These are phyloP conservation scores for Fusarium chuoi DNA, from an alignment of 2,329 filamentous ascomycete genomes.

Conservation along the genomic window DNA sequence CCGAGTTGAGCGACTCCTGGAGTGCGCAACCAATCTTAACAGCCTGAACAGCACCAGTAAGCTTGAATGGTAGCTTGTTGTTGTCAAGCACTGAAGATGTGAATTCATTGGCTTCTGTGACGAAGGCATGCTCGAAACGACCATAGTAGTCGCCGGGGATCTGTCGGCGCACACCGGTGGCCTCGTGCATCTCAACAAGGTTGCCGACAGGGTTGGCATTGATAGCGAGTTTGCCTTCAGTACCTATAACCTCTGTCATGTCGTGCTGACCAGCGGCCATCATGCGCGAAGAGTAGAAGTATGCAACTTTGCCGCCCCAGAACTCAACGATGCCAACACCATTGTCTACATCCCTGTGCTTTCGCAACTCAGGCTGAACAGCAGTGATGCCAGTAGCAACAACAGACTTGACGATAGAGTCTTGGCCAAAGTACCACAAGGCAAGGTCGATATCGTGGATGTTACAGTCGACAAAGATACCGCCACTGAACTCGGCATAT, in stretches of 20 bases:
- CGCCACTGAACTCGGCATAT: slow-evolving; percentile 72
- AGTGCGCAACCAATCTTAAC: slow-evolving; percentile 70
- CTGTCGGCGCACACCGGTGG: slow-evolving; percentile 63
- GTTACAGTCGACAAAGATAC: slow-evolving; percentile 77
- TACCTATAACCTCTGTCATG: slow-evolving; percentile 74
- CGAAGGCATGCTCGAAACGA: slow-evolving; percentile 71
- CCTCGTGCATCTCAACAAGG: slow-evolving; percentile 66
- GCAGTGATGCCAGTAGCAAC: slow-evolving; percentile 47
- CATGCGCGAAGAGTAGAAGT: slow-evolving; percentile 74
- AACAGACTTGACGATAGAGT: slow-evolving; percentile 47
- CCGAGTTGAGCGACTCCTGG: slow-evolving; percentile 66
- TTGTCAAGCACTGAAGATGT: slow-evolving; percentile 68
- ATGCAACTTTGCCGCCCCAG: slow-evolving; percentile 70
- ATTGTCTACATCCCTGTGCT: slow-evolving; percentile 49
- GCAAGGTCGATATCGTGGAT: slow-evolving; percentile 71
- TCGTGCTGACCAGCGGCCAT: slow-evolving; percentile 77
- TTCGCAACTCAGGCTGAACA: slow-evolving; percentile 47
- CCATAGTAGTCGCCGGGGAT: slow-evolving; percentile 72
- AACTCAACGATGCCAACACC: slow-evolving; percentile 71
- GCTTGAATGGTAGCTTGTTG: slow-evolving; percentile 64
- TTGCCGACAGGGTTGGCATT: slow-evolving; percentile 67
- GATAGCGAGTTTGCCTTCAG: slow-evolving; percentile 69
- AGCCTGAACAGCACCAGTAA: slow-evolving; percentile 67
- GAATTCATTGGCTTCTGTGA: slow-evolving; percentile 72
- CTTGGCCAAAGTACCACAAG: slow-evolving; percentile 49